Base-by-base conservation (phyloP, 2,329 filamentous ascomycete species). In the Dactylellina sp. region DNA sequence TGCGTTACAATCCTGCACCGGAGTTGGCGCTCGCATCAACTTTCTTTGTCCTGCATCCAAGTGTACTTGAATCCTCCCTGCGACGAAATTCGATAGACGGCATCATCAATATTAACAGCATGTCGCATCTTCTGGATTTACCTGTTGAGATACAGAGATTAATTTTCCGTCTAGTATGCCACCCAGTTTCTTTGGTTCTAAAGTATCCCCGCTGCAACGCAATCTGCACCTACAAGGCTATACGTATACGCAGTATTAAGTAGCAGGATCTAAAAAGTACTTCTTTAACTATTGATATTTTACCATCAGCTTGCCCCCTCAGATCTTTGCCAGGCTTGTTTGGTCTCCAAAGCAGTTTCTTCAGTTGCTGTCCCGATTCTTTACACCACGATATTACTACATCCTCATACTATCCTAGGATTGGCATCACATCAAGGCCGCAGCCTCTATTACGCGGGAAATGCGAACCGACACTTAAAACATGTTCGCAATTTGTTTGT, bases 71-170 rank as follows among this genome's bases (percentile, higher is more conserved):
- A n/a, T n/a, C n/a, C n/a, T n/a, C n/a, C n/a, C n/a, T n/a, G n/a
- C n/a, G 12, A 40, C n/a, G 4, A 4, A 14, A 16, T 40, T 40
- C 37, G 6, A 5, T 7, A 3, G 3, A 14, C 12, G 4, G 9
- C n/a, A 7, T 40, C 37, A 16, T 16, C 6, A 12, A 7, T 3
- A 7, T 40, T 40, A 12, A 20, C 39, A 50, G n/a, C 1, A 71
- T 71, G 65, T 14, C 18, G n/a, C 14, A 35, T 7, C 20, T 71
- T 37, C 16, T 40, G 11, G 9, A 16, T 12, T 20, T 71, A 32
- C 66, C 66, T 14, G 35, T 46, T 14, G 66, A 71, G 25, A 50
- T 71, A 16, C 60, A 64, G 7, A 56, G 11, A 24, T 18, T 50
- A 22, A 57, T 71, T 16, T 20, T 56, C 4, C 32, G 9, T 9